Base-by-base conservation (phyloP, 805 yeast genomes). In the Metschnikowia continentalis region DNA sequence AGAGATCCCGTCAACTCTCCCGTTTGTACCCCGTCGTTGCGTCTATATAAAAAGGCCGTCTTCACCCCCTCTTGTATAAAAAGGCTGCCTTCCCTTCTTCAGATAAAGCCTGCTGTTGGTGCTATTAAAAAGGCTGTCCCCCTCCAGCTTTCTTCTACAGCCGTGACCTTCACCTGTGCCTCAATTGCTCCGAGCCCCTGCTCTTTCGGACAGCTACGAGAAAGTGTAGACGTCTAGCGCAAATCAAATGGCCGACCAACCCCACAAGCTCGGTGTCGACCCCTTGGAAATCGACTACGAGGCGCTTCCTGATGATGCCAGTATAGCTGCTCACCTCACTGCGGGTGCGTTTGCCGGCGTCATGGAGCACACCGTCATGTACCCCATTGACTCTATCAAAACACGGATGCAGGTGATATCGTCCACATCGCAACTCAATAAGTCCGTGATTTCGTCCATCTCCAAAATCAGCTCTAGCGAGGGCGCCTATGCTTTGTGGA, bases 281-380 rank as follows among this genome's bases (percentile, higher is more conserved):
- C 61, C 69, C n/a, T 59, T 69, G 36, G 90, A 84, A 63, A 77
- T 85, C 35, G 99, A 92, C 65, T 92, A 92, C 68, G 99, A 92
- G 69, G 83, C 97, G 5, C 77, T 92, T 30, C 98, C 98, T 1
- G 88, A 84, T 35, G 83, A 84, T 61, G 90, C 97, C 10, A 84
- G 97, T 1, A 71, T 94, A 49, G 65, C 82, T 5, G 88, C 96
- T 3, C 96, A 91, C 65, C 77, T 92, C 54, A 65, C 82, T 11
- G 98, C 98, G 1, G 99, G 99, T 10, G 98, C 97, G 0, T 88
- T 90, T 71, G 98, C 99, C n/a, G 99, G 99, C 26, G 89, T 94
- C 50, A 89, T 92, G 97, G 99, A 92, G 67, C 99, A 92, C 69
- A 84, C 96, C 1, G 90, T 92, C 42, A 90, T 92, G 97, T 92